Evolutionary conservation across 257 asterid species (phyloP), one percentile per base, ranked within the genome.

Genomic region (Mitragyna speciosa): DNA sequence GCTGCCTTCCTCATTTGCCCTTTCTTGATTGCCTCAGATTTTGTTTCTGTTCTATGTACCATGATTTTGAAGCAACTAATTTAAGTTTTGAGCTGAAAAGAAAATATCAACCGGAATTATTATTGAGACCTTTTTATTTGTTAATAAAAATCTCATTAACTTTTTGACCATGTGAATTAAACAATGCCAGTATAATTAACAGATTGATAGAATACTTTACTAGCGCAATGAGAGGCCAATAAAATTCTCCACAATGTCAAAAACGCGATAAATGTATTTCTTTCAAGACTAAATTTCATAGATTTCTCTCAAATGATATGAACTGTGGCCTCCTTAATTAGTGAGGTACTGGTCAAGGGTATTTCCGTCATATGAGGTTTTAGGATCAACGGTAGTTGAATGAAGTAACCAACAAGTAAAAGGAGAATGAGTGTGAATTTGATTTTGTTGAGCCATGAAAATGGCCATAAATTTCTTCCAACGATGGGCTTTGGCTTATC

Each of bases 381-480:
- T 61, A 20, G 36, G 26, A 3, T 0, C 4, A 72, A 9, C 20
- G 59, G 16, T 9, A 17, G 3, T 24, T 20, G 63, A 78, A 41
- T 9, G 82, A 41, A 52, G 72, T 51, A 70, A 78, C 45, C 24
- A n/a, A 69, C 30, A 1, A 45, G 16, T 6, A 36, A n/a, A 9
- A 7, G 39, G 36, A 41, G 56, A 63, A 63, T 72, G 73, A 63
- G 79, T 63, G 73, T 64, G 80, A 76, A 47, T 45, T 64, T 64
- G 64, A 30, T 26, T 4, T 76, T 24, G 52, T 63, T n/a, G 52
- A 64, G 59, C 14, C 5, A 49, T 7, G 41, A 73, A 61, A 47
- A 78, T 58, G 80, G 11, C 11, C 65, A 12, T 19, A 33, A 66
- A 49, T 68, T 78, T 86, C 80, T 83, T 75, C 12, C 69, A n/a